phyloP scores from a whole-genome alignment of 768 basidiomycete genomes.

The Boletus patriciae region DNA sequence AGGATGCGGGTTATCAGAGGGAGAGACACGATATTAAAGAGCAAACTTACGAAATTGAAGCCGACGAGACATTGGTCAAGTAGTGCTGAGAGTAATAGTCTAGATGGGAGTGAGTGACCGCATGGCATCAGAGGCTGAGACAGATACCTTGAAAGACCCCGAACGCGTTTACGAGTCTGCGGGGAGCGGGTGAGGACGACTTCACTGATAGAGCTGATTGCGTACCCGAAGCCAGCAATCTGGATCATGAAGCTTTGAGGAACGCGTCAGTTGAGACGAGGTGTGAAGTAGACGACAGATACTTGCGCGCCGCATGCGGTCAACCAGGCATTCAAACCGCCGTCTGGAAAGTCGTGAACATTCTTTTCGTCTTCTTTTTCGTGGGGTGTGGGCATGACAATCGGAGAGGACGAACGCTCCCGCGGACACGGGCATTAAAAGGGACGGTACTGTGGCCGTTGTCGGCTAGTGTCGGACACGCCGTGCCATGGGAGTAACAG shows the following conservation, averaged over 20 bases:
- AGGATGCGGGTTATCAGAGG: not conserved
- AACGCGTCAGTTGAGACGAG: not conserved
- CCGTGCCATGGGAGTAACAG: too few species aligned
- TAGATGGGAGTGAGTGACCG: slow-evolving; percentile 12
- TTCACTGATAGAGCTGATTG: not conserved
- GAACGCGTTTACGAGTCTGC: slow-evolving; percentile 37
- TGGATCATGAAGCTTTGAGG: slow-evolving; percentile 35
- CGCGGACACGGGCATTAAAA: not conserved
- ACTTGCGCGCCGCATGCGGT: slow-evolving; percentile 28
- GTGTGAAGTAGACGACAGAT: not conserved
- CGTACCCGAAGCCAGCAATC: slow-evolving; percentile 39
- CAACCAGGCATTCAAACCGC: slow-evolving; percentile 26
- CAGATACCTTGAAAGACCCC: slow-evolving; percentile 42
- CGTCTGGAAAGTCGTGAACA: slow-evolving; percentile 19
- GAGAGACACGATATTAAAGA: not conserved
- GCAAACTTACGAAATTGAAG: slow-evolving; percentile 36
- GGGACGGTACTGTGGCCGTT: too few species aligned
- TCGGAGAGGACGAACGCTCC: not conserved
- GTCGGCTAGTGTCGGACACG: too few species aligned
- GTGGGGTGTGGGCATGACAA: slow-evolving; percentile 6
- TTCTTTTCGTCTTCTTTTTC: not conserved
- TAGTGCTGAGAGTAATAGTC: slow-evolving; percentile 42
- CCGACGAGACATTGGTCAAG: slow-evolving; percentile 36
- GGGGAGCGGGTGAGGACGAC: not conserved
- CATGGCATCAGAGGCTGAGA: not conserved